Evolutionary conservation across 768 basidiomycete genomes (phyloP).

Genomic region (Trametopsis cervina): DNA sequence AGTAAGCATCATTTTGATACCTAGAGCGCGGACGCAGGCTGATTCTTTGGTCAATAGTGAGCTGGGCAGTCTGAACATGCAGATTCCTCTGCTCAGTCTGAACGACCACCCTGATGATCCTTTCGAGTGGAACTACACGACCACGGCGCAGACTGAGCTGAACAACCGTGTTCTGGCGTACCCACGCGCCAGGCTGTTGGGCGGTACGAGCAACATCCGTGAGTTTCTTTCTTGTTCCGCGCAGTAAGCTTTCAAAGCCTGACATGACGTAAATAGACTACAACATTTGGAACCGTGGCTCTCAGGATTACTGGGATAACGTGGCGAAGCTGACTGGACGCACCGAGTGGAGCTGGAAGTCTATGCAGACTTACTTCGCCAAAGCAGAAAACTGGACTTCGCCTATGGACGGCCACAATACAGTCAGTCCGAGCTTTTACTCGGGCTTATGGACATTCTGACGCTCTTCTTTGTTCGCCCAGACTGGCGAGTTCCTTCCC

Average conservation of each 20-base stretch:
- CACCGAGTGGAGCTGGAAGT: slow-evolving; percentile 22
- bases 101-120: slow-evolving; percentile 13
- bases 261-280: slow-evolving; percentile 16
- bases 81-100: slow-evolving; percentile 14
- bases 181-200: slow-evolving; percentile 19
- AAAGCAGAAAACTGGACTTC: too few relatives aligned
- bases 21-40: background rate
- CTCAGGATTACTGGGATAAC: slow-evolving; percentile 20
- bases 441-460: too few relatives aligned
- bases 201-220: slow-evolving; percentile 23
- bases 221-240: background rate
- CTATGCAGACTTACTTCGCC: slow-evolving; percentile 14
- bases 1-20: background rate
- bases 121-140: slow-evolving; percentile 24
- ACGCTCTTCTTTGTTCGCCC: too few relatives aligned
- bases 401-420: too few relatives aligned
- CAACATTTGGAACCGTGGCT: slow-evolving; percentile 21
- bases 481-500: too few relatives aligned
- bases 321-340: slow-evolving; percentile 21
- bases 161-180: slow-evolving; percentile 14
- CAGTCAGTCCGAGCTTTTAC: too few relatives aligned
- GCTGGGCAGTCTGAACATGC: slow-evolving; percentile 9
- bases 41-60: slow-evolving; percentile 3
- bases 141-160: slow-evolving; percentile 15
- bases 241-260: background rate